These are phyloP conservation scores for Fusarium albosuccineum DNA, from an alignment of 2,329 filamentous ascomycete genomes.

Conservation along the genomic window DNA sequence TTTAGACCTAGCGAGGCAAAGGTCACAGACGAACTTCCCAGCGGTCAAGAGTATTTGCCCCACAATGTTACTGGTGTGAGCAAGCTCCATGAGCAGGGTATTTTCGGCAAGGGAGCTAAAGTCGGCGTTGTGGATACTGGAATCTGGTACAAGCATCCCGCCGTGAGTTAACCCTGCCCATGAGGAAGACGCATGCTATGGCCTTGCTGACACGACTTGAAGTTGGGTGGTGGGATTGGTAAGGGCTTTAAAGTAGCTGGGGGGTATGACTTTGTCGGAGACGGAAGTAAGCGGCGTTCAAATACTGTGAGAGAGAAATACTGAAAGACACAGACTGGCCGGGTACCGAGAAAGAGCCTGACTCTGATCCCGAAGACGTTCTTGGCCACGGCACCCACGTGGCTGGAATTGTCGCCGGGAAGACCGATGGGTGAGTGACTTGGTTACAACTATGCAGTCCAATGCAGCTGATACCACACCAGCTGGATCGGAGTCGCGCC, in stretches of 20 bases:
- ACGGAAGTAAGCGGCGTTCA: background rate
- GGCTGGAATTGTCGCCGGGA: background rate
- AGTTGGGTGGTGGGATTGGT: slow-evolving; percentile 5
- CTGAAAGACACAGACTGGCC: background rate
- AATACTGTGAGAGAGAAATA: too few relatives aligned
- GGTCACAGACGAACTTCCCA: background rate
- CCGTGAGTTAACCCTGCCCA: slow-evolving; percentile 9
- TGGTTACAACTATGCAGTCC: too few relatives aligned
- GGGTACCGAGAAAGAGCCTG: background rate
- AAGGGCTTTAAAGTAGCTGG: background rate
- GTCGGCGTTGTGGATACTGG: slow-evolving; percentile 38
- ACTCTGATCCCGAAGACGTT: background rate
- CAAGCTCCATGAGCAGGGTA: slow-evolving; percentile 29
- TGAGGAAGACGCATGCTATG: too few relatives aligned
- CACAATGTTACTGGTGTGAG: slow-evolving; percentile 35
- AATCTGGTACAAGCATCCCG: slow-evolving; percentile 33
- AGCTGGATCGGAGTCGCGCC: slow-evolving; percentile 1
- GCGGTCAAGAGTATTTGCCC: background rate
- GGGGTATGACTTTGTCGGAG: background rate
- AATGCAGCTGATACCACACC: too few relatives aligned
- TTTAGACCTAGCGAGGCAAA: background rate
- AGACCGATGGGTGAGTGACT: background rate
- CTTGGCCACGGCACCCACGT: slow-evolving; percentile 3
- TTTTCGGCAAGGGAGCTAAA: slow-evolving; percentile 34
- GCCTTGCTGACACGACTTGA: too few relatives aligned